Evolutionary conservation across 352 stramenopile genomes (phyloP).

Genomic region (Halophytophthora polymorphica): DNA sequence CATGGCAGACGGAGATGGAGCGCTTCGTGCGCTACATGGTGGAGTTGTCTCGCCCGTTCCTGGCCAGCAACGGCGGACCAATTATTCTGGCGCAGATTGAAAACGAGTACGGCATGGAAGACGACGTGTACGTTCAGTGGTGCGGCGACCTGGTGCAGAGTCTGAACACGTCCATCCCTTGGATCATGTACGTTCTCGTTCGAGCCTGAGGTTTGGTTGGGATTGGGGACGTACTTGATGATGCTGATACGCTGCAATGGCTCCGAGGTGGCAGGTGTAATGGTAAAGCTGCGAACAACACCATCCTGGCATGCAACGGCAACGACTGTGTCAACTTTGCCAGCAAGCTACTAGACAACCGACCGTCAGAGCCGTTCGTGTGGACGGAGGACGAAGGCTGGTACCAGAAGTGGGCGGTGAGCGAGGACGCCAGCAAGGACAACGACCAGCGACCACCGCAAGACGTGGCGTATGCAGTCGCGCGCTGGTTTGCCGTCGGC

Average conservation of each 20-base stretch:
- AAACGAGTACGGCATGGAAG: constrained; percentile 56
- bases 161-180: constrained; percentile 62
- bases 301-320: constrained; percentile 61
- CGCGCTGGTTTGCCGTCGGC: constrained; percentile 66
- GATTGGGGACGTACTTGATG: background rate
- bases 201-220: background rate
- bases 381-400: constrained; percentile 79
- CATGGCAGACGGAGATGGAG: constrained; percentile 50
- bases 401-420: constrained; percentile 63
- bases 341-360: constrained; percentile 33
- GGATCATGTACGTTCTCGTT: constrained; percentile 56
- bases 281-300: constrained; percentile 59
- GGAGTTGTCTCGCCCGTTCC: constrained; percentile 53
- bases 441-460: constrained; percentile 46
- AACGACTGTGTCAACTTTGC: constrained; percentile 71
- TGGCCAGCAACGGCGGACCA: constrained; percentile 56
- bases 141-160: constrained; percentile 46
- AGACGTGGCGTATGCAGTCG: constrained; percentile 58
- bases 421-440: constrained; percentile 23
- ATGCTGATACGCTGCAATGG: background rate
- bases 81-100: constrained; percentile 79
- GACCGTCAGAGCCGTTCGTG: constrained; percentile 47
- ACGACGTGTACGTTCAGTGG: constrained; percentile 51
- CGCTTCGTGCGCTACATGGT: constrained; percentile 65
- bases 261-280: constrained; percentile 38